Base-by-base conservation (phyloP, 1,139 yeast species). In the Saccharomyces hybrid region DNA sequence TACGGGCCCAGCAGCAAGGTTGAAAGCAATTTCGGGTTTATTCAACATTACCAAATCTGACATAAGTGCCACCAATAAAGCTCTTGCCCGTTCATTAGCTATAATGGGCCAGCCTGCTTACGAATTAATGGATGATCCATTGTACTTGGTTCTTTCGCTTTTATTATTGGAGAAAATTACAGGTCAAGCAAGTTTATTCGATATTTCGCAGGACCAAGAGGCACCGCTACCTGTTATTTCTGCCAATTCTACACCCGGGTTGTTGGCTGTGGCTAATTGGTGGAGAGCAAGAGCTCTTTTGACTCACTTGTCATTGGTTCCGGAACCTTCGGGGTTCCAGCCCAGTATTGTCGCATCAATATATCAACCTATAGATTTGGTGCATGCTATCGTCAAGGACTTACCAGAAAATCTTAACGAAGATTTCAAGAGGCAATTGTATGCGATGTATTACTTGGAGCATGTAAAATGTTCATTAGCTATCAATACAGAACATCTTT, bases 1-100 rank as follows among this genome's bases (percentile, higher is more conserved):
- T 67, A 88, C 97, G 0, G 98, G 98, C 3, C 98, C 98, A 1
- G 77, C 78, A 27, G 66, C 83, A 0, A 75, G 76, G 0, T 65
- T 74, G 42, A 72, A 70, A 2, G 65, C 75, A 2, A 64, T 68
- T 2, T 72, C 75, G 1, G 59, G 55, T 5, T 27, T 64, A 1
- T 74, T 54, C 38, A 65, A 49, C 14, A 26, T 20, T 11, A 38
- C 42, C 2, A 14, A 31, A 48, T 4, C 34, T 2, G 47, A 38
- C 5, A n/a, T 47, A 26, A 51, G 55, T 7, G 53, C 54, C 1
- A 70, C 26, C 77, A 76, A 62, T 61, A 67, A 2, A 14, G 30
- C 50, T 23, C 52, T 59, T 34, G 52, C 80, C 11, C 65, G 65
- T 42, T 63, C 76, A 1, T 72, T 88, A 47, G 70, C 77, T 13